Base-by-base conservation (phyloP, 441 rosid species). In the Gossypium lobatum region DNA sequence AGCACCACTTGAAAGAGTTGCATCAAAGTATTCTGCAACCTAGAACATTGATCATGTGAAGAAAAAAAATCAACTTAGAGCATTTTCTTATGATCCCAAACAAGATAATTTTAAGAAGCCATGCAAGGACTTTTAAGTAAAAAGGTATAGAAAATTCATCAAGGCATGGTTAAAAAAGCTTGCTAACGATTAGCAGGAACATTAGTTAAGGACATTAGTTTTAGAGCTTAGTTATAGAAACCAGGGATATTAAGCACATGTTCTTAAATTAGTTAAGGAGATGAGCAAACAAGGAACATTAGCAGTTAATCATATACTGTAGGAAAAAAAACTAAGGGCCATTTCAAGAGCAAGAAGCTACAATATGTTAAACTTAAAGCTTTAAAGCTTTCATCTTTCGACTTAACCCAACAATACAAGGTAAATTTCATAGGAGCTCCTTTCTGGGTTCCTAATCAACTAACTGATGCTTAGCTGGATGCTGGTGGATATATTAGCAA, bases 1-100 rank as follows among this genome's bases (percentile, higher is more conserved):
- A 74, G 98, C 96, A 18, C 97, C 98, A 71, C 82, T 87, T 28
- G 81, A 81, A 64, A 91, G 82, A 23, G 96, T 90, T 74, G 88
- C 89, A 77, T 95, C 98, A 75, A 95, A 93, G 81, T 84, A 93
- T 11, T 79, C 85, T 45, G 93, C 95, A 61, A 95, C 94, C 99
- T 95, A 77, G 64, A 21, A 75, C 71, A 82, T 64, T 76, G 54
- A 75, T 55, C 3, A 74, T 71, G 13, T 18, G 72, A 70, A 76
- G 13, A 48, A 46, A 37, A 50, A 42, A 53, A 76, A 42, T 45
- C 52, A 50, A 37, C 53, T 64, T 53, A 69, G 78, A 46, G 73
- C 61, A 66, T n/a, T 75, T 60, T 61, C 70, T 16, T 52, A 64
- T n/a, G 70, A 77, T 9, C 25, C 6, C 8, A 42, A 62, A 62